Evolutionary conservation across 1,284 basidiomycete species (phyloP).

Genomic region (Rhodotorula sp.): DNA sequence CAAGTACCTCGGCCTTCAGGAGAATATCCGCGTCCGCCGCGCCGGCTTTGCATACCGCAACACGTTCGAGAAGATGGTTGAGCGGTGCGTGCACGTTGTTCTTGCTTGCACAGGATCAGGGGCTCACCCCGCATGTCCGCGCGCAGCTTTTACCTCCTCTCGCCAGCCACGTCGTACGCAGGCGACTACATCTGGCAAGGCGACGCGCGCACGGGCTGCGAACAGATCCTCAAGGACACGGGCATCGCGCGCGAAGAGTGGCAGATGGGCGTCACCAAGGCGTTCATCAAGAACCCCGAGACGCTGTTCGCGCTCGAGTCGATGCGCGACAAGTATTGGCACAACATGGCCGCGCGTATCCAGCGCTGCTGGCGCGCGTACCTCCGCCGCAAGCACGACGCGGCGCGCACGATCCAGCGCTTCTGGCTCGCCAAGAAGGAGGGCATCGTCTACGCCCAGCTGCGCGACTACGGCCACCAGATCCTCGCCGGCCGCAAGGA

Average conservation of each 20-base stretch:
- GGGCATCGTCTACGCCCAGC: constrained; percentile 78
- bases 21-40: constrained; percentile 95
- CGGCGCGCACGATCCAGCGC: constrained; percentile 89
- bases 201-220: constrained; percentile 86
- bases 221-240: constrained; percentile 89
- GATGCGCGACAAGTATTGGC: constrained; percentile 99
- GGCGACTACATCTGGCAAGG: constrained; percentile 98
- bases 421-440: constrained; percentile 99
- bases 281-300: constrained; percentile 99
- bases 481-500: constrained; percentile 91
- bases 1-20: constrained; percentile 97
- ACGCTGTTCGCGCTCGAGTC: constrained; percentile 98
- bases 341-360: constrained; percentile 97
- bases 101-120: background rate
- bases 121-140: background rate
- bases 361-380: constrained; percentile 97
- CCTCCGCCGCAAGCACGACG: constrained; percentile 91
- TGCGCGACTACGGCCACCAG: constrained; percentile 92
- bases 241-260: constrained; percentile 96
- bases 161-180: constrained; percentile 92
- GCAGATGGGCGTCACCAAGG: constrained; percentile 99
- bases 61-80: constrained; percentile 98
- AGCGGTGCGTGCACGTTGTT: constrained; percentile 57
- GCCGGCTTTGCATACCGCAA: constrained; percentile 98
- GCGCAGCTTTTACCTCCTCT: constrained; percentile 82